Conservation (phyloP, 2,329 filamentous ascomycete species). For the Claviceps sp. region DNA sequence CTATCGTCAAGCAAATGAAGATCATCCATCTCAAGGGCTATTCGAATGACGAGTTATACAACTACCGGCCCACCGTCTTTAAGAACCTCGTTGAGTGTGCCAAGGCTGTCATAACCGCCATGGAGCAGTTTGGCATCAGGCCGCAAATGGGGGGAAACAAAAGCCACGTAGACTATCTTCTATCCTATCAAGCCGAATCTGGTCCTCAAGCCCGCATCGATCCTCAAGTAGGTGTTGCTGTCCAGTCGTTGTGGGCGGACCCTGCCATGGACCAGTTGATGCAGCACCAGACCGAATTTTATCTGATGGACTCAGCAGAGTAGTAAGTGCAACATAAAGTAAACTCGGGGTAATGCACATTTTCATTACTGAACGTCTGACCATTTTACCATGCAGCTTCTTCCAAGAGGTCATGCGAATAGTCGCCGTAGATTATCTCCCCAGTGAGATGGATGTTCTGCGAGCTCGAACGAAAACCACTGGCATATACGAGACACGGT, state of each 20-base stretch:
- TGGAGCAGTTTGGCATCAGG: constrained; percentile 82
- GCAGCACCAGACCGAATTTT: constrained; percentile 95
- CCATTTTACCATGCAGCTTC: constrained; percentile 48
- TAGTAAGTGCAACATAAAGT: constrained; percentile 54
- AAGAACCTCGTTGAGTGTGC: constrained; percentile 97
- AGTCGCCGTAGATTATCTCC: constrained; percentile 71
- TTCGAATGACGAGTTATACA: constrained; percentile 79
- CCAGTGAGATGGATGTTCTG: constrained; percentile 87
- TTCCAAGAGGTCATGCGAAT: constrained; percentile 88
- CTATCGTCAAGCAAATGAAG: constrained; percentile 99
- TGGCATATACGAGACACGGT: constrained; percentile 96
- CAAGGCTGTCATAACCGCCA: constrained; percentile 80
- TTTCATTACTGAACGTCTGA: background rate
- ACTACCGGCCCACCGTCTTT: constrained; percentile 93
- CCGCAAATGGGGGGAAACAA: constrained; percentile 58
- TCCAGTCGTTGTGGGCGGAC: constrained; percentile 83
- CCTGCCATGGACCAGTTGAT: constrained; percentile 69
- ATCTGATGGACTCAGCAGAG: constrained; percentile 96
- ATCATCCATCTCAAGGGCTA: constrained; percentile 99
- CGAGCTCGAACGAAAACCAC: constrained; percentile 96
- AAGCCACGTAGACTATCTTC: constrained; percentile 64
- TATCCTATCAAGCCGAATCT: constrained; percentile 80
- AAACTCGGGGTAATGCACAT: background rate
- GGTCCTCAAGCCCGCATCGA: constrained; percentile 81
- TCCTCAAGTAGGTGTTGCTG: constrained; percentile 64